Evolutionary conservation across 371 early-diverging fungal genomes (phyloP).

Genomic region (Syncephalastrum racemosum): DNA sequence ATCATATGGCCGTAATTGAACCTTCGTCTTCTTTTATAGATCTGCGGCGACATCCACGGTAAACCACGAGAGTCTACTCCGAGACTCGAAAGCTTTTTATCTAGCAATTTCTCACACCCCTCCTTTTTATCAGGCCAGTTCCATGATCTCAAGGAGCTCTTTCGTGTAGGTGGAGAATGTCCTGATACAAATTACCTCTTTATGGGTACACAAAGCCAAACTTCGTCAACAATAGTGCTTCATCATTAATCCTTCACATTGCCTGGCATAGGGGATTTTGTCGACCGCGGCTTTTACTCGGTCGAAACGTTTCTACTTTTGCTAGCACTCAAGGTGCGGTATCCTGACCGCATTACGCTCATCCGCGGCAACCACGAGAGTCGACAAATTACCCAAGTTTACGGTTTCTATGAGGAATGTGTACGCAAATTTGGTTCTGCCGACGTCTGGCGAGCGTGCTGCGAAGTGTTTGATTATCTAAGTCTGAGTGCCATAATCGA

Average conservation of each 20-base stretch:
- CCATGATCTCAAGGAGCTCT: constrained; percentile 94
- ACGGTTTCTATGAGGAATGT: constrained; percentile 99
- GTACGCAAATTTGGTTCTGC: constrained; percentile 96
- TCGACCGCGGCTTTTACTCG: constrained; percentile 98
- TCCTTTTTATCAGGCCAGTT: constrained; percentile 76
- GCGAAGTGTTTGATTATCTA: constrained; percentile 98
- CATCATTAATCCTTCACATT: constrained; percentile 3
- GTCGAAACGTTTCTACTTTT: constrained; percentile 99
- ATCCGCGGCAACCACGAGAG: constrained; percentile 99
- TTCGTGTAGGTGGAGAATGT: constrained; percentile 94
- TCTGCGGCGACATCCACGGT: constrained; percentile 98
- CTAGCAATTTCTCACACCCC: neutral
- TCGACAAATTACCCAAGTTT: constrained; percentile 98
- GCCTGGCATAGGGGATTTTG: constrained; percentile 88
- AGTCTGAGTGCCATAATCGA: constrained; percentile 94
- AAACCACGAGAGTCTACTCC: neutral
- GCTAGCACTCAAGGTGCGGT: constrained; percentile 94
- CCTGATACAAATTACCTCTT: constrained; percentile 97
- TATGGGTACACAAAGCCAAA: constrained; percentile 71
- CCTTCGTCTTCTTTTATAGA: constrained; percentile 45
- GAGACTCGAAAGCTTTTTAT: neutral
- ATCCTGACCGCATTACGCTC: constrained; percentile 94
- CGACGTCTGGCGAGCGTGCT: constrained; percentile 98
- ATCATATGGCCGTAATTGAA: constrained; percentile 1
- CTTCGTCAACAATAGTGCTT: neutral